Evolutionary conservation across 306 rosid species (phyloP).

Genomic region (Calophaca sinica): DNA sequence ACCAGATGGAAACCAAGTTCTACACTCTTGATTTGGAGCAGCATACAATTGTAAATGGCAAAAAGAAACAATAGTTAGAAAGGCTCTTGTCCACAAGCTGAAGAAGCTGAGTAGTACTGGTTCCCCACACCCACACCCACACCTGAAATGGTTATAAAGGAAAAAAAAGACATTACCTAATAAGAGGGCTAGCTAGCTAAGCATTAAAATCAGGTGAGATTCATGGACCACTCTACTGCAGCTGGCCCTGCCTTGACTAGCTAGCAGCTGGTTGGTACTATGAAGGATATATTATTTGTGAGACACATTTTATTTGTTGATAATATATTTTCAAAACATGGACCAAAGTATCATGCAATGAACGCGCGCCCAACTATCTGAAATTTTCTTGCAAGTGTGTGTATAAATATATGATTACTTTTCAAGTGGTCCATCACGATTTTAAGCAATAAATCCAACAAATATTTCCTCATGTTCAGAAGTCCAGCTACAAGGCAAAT

Average conservation of each 20-base stretch:
- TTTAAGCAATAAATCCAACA: conserved; percentile 51
- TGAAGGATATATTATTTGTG: conserved; percentile 22
- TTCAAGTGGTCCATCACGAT: conserved; percentile 60
- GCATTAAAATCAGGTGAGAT: conserved; percentile 65
- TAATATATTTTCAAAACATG: conserved; percentile 45
- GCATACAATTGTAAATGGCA: neutral
- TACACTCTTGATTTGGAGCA: conserved; percentile 37
- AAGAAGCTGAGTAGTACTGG: neutral
- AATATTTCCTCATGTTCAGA: conserved; percentile 49
- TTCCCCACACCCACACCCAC: conserved; percentile 41
- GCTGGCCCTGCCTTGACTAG: conserved; percentile 51
- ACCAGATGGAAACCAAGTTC: conserved; percentile 1
- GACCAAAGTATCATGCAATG: conserved; percentile 57
- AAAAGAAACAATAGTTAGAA: conserved; percentile 18
- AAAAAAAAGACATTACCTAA: conserved; percentile 49
- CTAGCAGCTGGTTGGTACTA: conserved; percentile 45
- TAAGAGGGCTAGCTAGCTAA: conserved; percentile 35
- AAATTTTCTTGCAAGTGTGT: conserved; percentile 45
- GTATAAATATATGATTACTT: conserved; percentile 43
- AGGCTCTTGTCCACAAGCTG: conserved; percentile 36
- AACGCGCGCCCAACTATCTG: conserved; percentile 50
- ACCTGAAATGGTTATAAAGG: conserved; percentile 57
- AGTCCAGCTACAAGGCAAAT: conserved; percentile 41
- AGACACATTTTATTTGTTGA: neutral
- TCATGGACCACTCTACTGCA: conserved; percentile 67